Evolutionary conservation across 495 filamentous ascomycete species (phyloP).

Genomic region (Gamarada debralockiae): DNA sequence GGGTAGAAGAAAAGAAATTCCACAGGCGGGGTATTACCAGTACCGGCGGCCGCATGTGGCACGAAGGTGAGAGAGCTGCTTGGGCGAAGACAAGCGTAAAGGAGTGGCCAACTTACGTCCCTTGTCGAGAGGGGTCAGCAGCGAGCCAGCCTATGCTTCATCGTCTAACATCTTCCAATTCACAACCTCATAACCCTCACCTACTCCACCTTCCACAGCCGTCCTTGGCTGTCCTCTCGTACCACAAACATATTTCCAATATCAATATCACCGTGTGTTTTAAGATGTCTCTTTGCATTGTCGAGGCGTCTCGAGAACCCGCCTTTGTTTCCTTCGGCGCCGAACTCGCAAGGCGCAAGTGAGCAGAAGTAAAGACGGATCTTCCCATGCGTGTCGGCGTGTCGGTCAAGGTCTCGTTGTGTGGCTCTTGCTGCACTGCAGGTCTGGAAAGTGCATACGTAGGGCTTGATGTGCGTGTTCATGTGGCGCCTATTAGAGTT

Average conservation of each 20-base stretch:
- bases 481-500: constrained; percentile 8
- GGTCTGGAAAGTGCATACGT: constrained; percentile 4
- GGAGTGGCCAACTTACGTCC: too few relatives aligned
- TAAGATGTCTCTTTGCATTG: constrained; percentile 17
- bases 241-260: constrained; percentile 4
- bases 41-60: too few relatives aligned
- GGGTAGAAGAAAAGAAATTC: too few relatives aligned
- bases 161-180: too few relatives aligned
- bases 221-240: constrained; percentile 14
- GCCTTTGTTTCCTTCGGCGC: constrained; percentile 1
- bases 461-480: constrained; percentile 11
- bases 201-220: constrained; percentile 9
- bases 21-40: too few relatives aligned
- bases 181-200: background rate
- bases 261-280: constrained; percentile 8
- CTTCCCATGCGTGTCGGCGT: constrained; percentile 11
- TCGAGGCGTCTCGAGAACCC: constrained; percentile 12
- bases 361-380: constrained; percentile 8
- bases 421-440: constrained; percentile 7
- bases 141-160: too few relatives aligned
- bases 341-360: background rate
- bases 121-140: too few relatives aligned
- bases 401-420: constrained; percentile 10
- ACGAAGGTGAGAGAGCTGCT: too few relatives aligned
- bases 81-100: too few relatives aligned